Percentiles rank a stretch among this genome's conserved stretches.
Conservation (phyloP, 2,329 filamentous ascomycete species). For the Chrysoporthe austroafricana region DNA sequence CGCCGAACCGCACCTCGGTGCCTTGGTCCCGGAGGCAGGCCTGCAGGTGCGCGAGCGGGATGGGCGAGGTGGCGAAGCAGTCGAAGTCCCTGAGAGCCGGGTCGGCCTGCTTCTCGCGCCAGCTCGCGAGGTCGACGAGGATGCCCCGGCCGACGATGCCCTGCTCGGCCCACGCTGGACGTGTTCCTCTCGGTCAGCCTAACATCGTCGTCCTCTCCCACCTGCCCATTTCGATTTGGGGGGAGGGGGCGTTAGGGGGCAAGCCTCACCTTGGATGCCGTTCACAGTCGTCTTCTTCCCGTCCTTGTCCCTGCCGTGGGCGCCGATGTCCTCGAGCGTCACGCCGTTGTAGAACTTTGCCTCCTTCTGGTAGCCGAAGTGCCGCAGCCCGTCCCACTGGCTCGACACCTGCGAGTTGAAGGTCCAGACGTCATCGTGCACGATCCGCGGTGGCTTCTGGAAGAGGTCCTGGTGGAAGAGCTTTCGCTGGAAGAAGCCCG, state of each 20-base stretch:
- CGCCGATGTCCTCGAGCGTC: slow-evolving; percentile 37
- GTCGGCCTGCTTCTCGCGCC: slow-evolving; percentile 45
- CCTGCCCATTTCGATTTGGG: too few species aligned
- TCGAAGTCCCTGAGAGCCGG: slow-evolving; percentile 35
- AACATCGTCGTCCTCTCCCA: not conserved
- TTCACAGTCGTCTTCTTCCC: slow-evolving; percentile 42
- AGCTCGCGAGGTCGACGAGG: slow-evolving; percentile 56
- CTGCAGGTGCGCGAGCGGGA: slow-evolving; percentile 40
- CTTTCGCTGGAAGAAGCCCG: slow-evolving; percentile 58
- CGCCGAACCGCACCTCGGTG: slow-evolving; percentile 54
- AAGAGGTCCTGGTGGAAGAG: slow-evolving; percentile 58
- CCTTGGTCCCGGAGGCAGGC: slow-evolving; percentile 50
- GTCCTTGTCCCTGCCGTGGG: slow-evolving; percentile 22
- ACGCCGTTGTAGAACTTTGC: slow-evolving; percentile 41
- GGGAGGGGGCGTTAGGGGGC: too few species aligned
- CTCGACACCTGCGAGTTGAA: slow-evolving; percentile 63
- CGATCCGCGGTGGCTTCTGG: slow-evolving; percentile 52
- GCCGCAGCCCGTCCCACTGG: slow-evolving; percentile 61
- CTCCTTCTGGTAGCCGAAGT: slow-evolving; percentile 54
- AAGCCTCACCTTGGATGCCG: slow-evolving; percentile 43
- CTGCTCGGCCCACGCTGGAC: slow-evolving; percentile 50
- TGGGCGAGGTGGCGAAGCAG: slow-evolving; percentile 40
- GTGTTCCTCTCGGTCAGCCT: not conserved
- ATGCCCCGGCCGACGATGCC: slow-evolving; percentile 62
- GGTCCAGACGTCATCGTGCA: slow-evolving; percentile 64